Percentiles rank a stretch among this genome's conserved stretches.
Evolutionary conservation across 1,139 yeast species (phyloP).

Genomic region (Zygosaccharomyces pseudobailii): DNA sequence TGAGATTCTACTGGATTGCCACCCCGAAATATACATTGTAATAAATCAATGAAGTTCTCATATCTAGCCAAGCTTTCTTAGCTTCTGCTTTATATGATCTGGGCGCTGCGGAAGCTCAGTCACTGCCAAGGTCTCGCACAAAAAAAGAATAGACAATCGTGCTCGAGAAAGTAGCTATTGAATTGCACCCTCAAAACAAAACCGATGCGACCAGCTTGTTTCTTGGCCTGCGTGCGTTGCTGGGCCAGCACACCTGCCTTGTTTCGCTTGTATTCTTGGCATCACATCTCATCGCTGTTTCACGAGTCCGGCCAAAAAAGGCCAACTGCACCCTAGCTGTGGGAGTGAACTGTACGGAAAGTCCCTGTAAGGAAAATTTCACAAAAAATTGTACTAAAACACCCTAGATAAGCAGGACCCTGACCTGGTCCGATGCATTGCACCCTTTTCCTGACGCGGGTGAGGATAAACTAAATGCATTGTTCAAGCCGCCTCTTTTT

Average conservation of each 20-base stretch:
- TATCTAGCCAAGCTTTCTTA: not conserved
- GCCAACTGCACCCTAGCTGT: not conserved
- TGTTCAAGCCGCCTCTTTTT: not conserved
- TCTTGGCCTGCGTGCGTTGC: not conserved
- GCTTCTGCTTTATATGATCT: not conserved
- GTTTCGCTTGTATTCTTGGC: not conserved
- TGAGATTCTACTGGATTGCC: not conserved
- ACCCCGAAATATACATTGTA: not conserved
- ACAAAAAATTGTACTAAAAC: not conserved
- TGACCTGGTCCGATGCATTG: not conserved
- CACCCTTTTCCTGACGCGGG: slow-evolving; percentile 3
- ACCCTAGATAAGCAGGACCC: not conserved
- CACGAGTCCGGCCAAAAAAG: not conserved
- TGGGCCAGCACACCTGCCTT: not conserved
- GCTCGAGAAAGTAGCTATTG: not conserved
- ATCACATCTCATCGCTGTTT: not conserved
- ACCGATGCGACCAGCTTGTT: not conserved
- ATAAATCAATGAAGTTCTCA: not conserved
- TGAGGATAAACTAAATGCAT: not conserved
- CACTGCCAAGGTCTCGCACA: no score
- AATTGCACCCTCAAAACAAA: not conserved
- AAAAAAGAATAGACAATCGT: not conserved
- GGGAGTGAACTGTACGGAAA: not conserved
- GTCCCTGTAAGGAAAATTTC: not conserved
- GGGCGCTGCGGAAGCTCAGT: not conserved